Evolutionary conservation across 768 basidiomycete species (phyloP), one percentile per base, ranked within the genome.

Genomic region (Fistulinella prunicolor): DNA sequence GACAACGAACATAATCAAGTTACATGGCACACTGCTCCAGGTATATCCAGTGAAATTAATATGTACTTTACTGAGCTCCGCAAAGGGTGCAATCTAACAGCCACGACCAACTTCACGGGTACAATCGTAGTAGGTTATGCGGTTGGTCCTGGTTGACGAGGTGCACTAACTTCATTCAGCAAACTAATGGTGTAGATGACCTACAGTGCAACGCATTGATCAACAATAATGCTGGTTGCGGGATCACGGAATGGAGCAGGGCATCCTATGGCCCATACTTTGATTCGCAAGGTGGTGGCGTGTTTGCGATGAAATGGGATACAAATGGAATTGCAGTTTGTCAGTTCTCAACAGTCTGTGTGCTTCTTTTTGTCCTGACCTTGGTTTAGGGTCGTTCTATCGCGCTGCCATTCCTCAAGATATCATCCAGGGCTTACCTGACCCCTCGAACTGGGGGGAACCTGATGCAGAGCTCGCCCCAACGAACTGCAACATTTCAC

Each of bases 221-320:
- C 23, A 73, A 79, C 51, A 62, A 66, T 22, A 88, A 89, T 60
- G 74, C 82, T 37, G 91, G 92, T 7, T 93, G 92, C 55, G 83
- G 84, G 30, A 72, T 92, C 53, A 79, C 76, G 0, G 89, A 93
- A 60, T 82, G 81, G 81, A 92, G 89, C 58, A 74, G 76, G 19
- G 83, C 86, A 2, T 94, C 91, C 0, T 94, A 89, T 65, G 92
- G 92, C 0, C 82, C 85, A 30, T 79, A 77, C 44, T 93, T 93
- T 61, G 91, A 93, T 51, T 75, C 76, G 1, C 81, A 80, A 59
- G 80, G 85, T 9, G 92, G 92, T 5, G 92, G 92, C 3, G 82
- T 91, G 3, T 93, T 89, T 62, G 89, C 82, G 1, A 90, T 91
- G 87, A 85, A 86, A 57, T 94, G 92, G 92, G 87, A 92, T 59